These are phyloP conservation scores for Gracilaria gracilis DNA, from an alignment of 23 red algal genomes.

Conservation along the genomic window DNA sequence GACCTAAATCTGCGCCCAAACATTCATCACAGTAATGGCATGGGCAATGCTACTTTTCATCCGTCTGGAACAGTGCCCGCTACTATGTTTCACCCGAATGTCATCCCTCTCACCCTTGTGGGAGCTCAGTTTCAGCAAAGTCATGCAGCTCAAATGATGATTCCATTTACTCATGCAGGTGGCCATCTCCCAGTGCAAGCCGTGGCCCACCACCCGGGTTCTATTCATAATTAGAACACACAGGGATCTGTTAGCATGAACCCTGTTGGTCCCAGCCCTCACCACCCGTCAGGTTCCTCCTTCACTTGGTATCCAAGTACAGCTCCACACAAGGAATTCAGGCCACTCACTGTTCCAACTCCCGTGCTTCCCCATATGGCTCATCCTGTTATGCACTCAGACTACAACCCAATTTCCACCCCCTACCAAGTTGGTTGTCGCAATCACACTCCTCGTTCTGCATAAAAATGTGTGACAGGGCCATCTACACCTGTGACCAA, in stretches of 20 bases:
- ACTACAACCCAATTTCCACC: neutral
- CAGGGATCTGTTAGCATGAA: neutral
- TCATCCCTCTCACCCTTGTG: neutral
- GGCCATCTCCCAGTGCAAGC: slow-evolving; percentile 9
- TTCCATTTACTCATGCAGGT: neutral
- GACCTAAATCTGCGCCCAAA: neutral
- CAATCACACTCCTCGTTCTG: neutral
- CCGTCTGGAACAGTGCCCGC: neutral
- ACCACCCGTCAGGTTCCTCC: neutral
- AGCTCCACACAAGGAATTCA: slow-evolving; percentile 35
- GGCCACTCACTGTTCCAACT: neutral
- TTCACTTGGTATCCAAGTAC: slow-evolving; percentile 41
- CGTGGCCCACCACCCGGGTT: neutral
- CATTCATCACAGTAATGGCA: neutral
- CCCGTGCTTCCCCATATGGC: slow-evolving; percentile 17
- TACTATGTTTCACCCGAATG: neutral
- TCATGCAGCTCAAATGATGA: neutral
- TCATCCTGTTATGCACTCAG: slow-evolving; percentile 14
- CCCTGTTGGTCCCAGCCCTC: neutral
- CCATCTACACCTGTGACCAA: neutral
- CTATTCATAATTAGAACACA: neutral
- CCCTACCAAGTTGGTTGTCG: neutral
- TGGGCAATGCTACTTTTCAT: neutral
- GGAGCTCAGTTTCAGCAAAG: neutral
- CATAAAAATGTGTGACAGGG: neutral